phyloP scores from a whole-genome alignment of 2,329 filamentous ascomycete species.

The Didymosphaeria variabile region DNA sequence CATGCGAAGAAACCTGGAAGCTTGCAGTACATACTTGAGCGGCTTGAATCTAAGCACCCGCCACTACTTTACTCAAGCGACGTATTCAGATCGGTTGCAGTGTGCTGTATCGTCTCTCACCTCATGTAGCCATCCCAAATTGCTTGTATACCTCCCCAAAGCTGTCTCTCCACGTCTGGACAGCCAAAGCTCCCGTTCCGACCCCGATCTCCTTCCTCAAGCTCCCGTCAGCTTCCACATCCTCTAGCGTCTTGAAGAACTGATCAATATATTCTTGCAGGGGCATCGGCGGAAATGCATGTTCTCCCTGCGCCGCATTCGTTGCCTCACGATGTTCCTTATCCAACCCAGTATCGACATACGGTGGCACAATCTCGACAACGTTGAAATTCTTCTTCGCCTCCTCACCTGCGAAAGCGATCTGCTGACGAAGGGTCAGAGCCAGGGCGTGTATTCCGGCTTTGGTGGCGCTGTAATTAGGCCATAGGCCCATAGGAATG shows the following conservation, averaged over 20 bases:
- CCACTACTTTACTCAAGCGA: background rate
- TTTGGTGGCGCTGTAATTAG: constrained; percentile 17
- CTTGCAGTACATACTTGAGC: too few relatives aligned
- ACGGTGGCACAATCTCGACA: constrained; percentile 49
- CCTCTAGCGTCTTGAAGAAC: constrained; percentile 12
- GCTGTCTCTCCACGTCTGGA: constrained; percentile 20
- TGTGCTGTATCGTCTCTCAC: background rate
- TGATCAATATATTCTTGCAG: constrained; percentile 42
- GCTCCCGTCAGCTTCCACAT: constrained; percentile 16
- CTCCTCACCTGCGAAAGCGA: constrained; percentile 11
- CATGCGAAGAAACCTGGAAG: too few relatives aligned
- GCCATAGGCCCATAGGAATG: constrained; percentile 13
- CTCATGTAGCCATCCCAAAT: constrained; percentile 13
- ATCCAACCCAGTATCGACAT: constrained; percentile 49
- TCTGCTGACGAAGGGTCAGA: constrained; percentile 17
- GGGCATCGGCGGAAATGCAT: constrained; percentile 38
- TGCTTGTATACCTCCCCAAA: constrained; percentile 18
- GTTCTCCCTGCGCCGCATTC: constrained; percentile 27
- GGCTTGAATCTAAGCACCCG: too few relatives aligned
- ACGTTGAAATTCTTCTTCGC: constrained; percentile 38
- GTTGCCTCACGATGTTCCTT: constrained; percentile 29
- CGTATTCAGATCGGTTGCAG: background rate
- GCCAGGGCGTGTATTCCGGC: constrained; percentile 17
- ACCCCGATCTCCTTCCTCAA: constrained; percentile 22
- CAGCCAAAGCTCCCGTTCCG: constrained; percentile 13